A percentile compares a stretch with the other conserved stretches of the same genome.
These are phyloP conservation scores for Skeletonema marinoi DNA, from an alignment of 108 stramenopile species.

Conservation along the genomic window DNA sequence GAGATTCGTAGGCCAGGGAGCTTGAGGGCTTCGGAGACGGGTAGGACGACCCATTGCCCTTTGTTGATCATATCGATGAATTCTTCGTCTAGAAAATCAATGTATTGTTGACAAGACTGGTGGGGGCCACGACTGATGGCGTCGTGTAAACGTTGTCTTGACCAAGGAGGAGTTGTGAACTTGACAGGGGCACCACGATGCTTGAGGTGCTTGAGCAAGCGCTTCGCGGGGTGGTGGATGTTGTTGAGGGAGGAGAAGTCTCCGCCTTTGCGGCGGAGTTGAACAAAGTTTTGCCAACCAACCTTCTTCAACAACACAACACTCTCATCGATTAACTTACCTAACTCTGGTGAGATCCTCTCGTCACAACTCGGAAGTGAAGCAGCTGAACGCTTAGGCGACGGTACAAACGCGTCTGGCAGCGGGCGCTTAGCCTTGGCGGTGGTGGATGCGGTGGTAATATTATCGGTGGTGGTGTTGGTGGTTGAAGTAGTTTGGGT, in stretches of 20 bases:
- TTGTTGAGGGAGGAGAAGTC: conserved; percentile 12
- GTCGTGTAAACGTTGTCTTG: conserved; percentile 1
- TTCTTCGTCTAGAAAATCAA: conserved; percentile 11
- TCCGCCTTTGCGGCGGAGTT: not conserved
- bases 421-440: not conserved
- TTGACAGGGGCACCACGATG: conserved; percentile 27
- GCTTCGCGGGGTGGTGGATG: conserved; percentile 28
- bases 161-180: conserved; percentile 29
- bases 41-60: conserved; percentile 4
- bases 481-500: not conserved
- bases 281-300: not conserved
- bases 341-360: not conserved
- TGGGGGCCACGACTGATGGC: conserved; percentile 27
- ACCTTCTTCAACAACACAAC: not conserved
- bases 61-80: conserved; percentile 1
- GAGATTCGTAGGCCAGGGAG: conserved; percentile 4
- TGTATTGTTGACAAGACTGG: conserved; percentile 8
- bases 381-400: not conserved
- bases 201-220: conserved; percentile 22
- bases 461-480: too few species aligned
- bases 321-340: not conserved
- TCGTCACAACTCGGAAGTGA: not conserved
- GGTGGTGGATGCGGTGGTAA: not conserved
- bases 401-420: not conserved
- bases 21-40: not conserved